Conservation (phyloP, 2,329 filamentous ascomycete species). For the Xylogone sp. region DNA sequence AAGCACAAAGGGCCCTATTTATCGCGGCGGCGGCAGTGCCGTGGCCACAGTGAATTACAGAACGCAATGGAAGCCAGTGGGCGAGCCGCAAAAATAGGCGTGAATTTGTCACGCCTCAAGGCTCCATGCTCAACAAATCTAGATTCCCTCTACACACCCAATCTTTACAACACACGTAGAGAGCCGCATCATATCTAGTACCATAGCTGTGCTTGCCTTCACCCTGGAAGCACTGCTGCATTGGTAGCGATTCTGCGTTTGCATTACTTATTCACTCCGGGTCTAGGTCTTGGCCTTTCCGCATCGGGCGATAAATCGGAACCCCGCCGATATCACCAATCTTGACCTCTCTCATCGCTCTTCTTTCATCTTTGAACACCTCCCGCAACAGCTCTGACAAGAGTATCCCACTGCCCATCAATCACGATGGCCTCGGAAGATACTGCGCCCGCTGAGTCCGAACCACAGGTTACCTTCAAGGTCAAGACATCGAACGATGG, state of each 20-base stretch:
- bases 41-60: not conserved
- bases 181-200: no score
- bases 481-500: conserved; percentile 94
- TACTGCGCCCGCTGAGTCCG: conserved; percentile 52
- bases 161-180: no score
- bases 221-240: not conserved
- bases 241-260: not conserved
- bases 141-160: no score
- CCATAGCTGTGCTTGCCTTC: no score
- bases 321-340: not conserved
- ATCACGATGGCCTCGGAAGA: conserved; percentile 50
- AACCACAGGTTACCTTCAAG: conserved; percentile 87
- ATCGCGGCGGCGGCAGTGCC: not conserved
- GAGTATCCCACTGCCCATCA: conserved; percentile 2
- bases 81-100: not conserved
- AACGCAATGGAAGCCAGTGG: not conserved
- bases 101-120: not conserved
- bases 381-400: not conserved
- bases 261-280: not conserved
- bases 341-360: not conserved
- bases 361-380: not conserved
- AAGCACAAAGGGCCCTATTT: not conserved
- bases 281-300: not conserved
- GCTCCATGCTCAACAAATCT: no score
- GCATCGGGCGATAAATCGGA: not conserved